Evolutionary conservation across 75 land plant genomes (phyloP), one percentile per base, ranked within the genome.

Genomic region (Pinus tabuliformis): DNA sequence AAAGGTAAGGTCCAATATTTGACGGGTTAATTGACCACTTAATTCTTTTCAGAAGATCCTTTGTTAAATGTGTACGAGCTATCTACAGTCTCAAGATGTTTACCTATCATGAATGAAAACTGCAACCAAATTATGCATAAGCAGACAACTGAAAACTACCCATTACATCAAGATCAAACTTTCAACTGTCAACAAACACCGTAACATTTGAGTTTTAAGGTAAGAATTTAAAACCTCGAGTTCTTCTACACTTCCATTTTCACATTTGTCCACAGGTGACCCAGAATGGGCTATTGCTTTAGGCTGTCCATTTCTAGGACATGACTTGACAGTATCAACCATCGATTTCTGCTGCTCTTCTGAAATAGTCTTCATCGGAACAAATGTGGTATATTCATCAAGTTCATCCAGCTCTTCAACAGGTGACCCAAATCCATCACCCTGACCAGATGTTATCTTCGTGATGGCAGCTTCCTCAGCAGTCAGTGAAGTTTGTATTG

Each of bases 141-240:
- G 45, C 3, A 42, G 22, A 18, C 42, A 66, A 62, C 12, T 7
- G n/a, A n/a, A 42, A n/a, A 45, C 12, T 17, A 68, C 12, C 18
- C 33, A 42, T 68, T 68, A 20, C 49, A 68, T 16, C 37, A 26
- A 26, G 37, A 63, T 17, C 14, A 6, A 37, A 17, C 68, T 16
- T 16, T 16, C 68, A 64, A 16, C 30, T 64, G 16, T 33, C 17
- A 80, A 73, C 5, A 56, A 13, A 7, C 0, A 18, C 54, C 20
- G 17, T 9, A 72, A 39, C 20, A 57, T 26, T 56, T 42, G 30
- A 73, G 20, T 62, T 63, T 58, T 49, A 9, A 26, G 57, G 77
- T 73, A 30, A 78, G 30, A 57, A 26, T n/a, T 72, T 4, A 77
- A 39, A 9, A 87, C 89, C 89, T 84, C 89, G 58, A 87, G 86